Base-by-base conservation (phyloP, 2,329 filamentous ascomycete genomes). In the Massarina eburnea region DNA sequence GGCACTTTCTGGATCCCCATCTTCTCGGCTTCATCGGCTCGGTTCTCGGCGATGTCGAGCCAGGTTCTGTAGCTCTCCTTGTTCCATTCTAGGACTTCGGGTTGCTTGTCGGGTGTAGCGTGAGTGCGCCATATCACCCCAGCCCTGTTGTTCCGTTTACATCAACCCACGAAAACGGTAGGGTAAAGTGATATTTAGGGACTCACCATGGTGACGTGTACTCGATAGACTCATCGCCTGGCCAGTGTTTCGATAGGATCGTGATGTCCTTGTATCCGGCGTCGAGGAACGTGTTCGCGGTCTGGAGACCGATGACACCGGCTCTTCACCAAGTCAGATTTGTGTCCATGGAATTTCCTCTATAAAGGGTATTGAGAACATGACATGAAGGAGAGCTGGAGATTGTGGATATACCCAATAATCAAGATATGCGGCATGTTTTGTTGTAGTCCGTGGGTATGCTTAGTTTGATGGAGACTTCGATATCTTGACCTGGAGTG, bases 61-160 rank as follows among this genome's bases (percentile, higher is more conserved):
- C 73, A 77, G n/a, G 64, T 51, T 10, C 66, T 41, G 50, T 74
- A 76, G 1, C 71, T 77, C 52, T 72, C 66, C 0, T 63, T 48
- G 52, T 77, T 74, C 74, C 74, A 77, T 34, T 68, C 54, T 26
- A 49, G 52, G 21, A 32, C 24, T 39, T 71, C 67, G 3, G 46
- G 15, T 7, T 36, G 45, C 29, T 71, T 64, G 6, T 62, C 49
- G 1, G 48, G 32, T 0, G 58, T 55, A 14, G 73, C 70, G 48
- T 76, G 72, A 2, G 74, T 71, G 27, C 73, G 67, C 75, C 75
- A 78, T 43, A 77, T 71, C 1, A 72, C 76, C 4, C 76, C 76
- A 2, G 76, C 76, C 72, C 73, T 75, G 27, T 3, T 14, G 5
- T 7, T 14, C 35, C 1, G 40, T 14, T 22, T 10, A 9, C 41